A percentile compares a stretch with the other conserved stretches of the same genome.
Evolutionary conservation across 176 grass and related monocot genomes (phyloP).

Genomic region (Elaeis guineensis): DNA sequence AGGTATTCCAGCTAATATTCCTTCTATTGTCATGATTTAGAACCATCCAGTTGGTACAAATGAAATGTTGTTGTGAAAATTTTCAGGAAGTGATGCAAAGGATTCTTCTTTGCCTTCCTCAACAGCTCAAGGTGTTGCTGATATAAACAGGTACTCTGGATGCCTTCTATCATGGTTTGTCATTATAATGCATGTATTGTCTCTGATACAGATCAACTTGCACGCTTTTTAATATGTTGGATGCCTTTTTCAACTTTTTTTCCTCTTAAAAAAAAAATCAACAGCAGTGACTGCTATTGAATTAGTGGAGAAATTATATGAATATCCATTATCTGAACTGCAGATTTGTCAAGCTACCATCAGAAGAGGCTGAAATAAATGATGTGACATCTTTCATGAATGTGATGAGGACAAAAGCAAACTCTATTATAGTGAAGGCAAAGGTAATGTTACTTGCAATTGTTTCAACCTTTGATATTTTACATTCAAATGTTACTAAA

Average conservation of each 20-base stretch:
- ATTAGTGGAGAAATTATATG: no score
- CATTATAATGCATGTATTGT: no score
- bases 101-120: constrained; percentile 26
- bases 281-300: not conserved
- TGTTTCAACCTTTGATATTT: not conserved
- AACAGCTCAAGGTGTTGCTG: constrained; percentile 27
- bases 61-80: not conserved
- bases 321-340: not conserved
- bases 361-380: constrained; percentile 46
- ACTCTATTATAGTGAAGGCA: constrained; percentile 53
- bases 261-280: no score
- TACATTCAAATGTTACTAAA: no score
- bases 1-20: constrained; percentile 43
- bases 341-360: constrained; percentile 50
- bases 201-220: no score
- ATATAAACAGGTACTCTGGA: constrained; percentile 44
- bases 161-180: no score
- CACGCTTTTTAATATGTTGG: no score
- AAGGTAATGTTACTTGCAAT: constrained; percentile 50
- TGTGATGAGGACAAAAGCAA: constrained; percentile 59
- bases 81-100: constrained; percentile 44
- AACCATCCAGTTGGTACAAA: no score
- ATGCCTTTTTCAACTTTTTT: no score
- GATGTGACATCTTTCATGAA: constrained; percentile 41
- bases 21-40: not conserved